Percentiles rank a stretch among this genome's conserved stretches.
These are phyloP conservation scores for Schizosaccharomyces lindneri DNA, from an alignment of 805 yeast genomes.

Conservation along the genomic window DNA sequence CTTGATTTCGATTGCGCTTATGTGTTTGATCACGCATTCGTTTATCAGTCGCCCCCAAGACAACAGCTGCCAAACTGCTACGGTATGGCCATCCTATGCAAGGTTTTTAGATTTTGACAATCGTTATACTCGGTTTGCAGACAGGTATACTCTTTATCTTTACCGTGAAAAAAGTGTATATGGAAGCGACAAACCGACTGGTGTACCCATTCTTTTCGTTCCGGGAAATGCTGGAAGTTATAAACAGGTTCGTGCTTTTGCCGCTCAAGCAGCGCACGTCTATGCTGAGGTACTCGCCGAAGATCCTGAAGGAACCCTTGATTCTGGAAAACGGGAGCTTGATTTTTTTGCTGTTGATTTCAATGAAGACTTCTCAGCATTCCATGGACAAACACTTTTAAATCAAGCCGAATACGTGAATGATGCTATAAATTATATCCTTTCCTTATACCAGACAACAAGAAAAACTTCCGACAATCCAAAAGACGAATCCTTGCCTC, in stretches of 20 bases:
- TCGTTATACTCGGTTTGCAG: conserved; percentile 42
- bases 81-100: conserved; percentile 94
- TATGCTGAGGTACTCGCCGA: conserved; percentile 10
- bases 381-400: conserved; percentile 76
- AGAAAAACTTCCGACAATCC: conserved; percentile 12
- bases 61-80: conserved; percentile 11
- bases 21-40: neutral
- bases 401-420: conserved; percentile 86
- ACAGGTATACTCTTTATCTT: conserved; percentile 60
- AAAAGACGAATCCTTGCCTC: conserved; percentile 13
- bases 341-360: conserved; percentile 86
- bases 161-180: conserved; percentile 55
- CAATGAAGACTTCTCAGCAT: conserved; percentile 87
- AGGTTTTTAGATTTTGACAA: conserved; percentile 46
- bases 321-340: conserved; percentile 21
- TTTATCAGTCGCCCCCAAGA: neutral
- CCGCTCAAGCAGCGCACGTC: conserved; percentile 45
- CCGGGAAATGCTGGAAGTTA: conserved; percentile 97
- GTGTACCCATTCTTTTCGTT: conserved; percentile 73
- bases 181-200: conserved; percentile 23
- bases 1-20: neutral
- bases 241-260: conserved; percentile 75
- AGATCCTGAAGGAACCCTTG: neutral
- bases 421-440: conserved; percentile 59
- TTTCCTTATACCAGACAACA: conserved; percentile 31